Evolutionary conservation across 495 filamentous ascomycete species (phyloP).

Genomic region (Neurospora cerealis): DNA sequence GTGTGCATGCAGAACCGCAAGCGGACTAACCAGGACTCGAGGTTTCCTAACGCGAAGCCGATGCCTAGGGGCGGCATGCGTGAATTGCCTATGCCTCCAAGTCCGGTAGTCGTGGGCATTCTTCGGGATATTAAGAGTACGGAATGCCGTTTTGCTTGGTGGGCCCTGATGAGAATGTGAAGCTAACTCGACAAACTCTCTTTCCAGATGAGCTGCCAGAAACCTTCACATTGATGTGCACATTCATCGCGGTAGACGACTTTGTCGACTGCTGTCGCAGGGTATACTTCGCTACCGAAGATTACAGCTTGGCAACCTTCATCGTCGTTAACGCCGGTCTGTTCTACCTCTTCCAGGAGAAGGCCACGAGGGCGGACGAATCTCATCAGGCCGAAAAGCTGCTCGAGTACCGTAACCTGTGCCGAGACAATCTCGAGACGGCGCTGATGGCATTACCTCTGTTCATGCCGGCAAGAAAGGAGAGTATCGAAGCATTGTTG

Average conservation of each 20-base stretch:
- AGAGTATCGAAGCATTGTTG: slow-evolving; percentile 49
- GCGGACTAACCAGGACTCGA: slow-evolving; percentile 30
- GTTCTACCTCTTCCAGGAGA: slow-evolving; percentile 47
- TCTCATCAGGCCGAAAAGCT: slow-evolving; percentile 12
- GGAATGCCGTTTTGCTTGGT: no score
- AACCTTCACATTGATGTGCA: slow-evolving; percentile 30
- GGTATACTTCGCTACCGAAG: slow-evolving; percentile 50
- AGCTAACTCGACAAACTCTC: no score
- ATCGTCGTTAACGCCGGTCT: slow-evolving; percentile 48
- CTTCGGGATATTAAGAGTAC: slow-evolving; percentile 35
- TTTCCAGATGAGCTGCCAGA: slow-evolving; percentile 14
- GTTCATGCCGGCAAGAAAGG: slow-evolving; percentile 45
- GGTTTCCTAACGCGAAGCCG: slow-evolving; percentile 33
- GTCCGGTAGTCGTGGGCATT: slow-evolving; percentile 38
- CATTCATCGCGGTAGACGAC: slow-evolving; percentile 37
- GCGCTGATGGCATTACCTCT: slow-evolving; percentile 48
- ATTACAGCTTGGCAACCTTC: slow-evolving; percentile 44
- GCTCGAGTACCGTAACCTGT: slow-evolving; percentile 32
- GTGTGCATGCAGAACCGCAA: slow-evolving; percentile 36
- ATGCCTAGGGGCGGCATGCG: slow-evolving; percentile 31
- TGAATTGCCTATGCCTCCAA: slow-evolving; percentile 47
- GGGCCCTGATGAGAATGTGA: no score
- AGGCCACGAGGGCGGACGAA: slow-evolving; percentile 25
- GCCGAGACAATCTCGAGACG: slow-evolving; percentile 49
- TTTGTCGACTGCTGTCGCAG: slow-evolving; percentile 50